Conservation (phyloP, 192 early-diverging fungal species). For the Thamnidium elegans region DNA sequence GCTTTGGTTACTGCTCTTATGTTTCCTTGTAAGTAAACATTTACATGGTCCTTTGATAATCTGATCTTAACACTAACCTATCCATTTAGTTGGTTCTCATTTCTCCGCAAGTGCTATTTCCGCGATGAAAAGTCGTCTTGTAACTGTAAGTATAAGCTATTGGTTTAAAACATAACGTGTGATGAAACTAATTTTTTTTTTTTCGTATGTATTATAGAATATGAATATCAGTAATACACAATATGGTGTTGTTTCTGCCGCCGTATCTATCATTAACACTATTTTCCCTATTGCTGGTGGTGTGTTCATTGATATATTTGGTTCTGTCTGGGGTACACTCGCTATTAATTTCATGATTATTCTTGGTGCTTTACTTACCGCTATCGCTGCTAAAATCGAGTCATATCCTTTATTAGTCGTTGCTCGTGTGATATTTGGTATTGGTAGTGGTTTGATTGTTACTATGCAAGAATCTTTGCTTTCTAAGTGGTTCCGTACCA, state of each 20-base stretch:
- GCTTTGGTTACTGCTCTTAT: conserved; percentile 57
- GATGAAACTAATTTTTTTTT: conserved; percentile 2
- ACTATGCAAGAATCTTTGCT: conserved; percentile 78
- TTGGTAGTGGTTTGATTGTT: conserved; percentile 71
- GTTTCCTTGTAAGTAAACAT: conserved; percentile 51
- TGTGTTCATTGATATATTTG: conserved; percentile 61
- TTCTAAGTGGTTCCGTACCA: conserved; percentile 71
- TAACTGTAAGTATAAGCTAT: background rate
- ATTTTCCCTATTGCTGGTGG: conserved; percentile 56
- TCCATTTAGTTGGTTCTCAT: conserved; percentile 61
- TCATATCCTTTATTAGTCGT: conserved; percentile 54
- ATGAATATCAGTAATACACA: conserved; percentile 54
- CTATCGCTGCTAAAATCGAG: conserved; percentile 45
- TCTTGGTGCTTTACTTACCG: conserved; percentile 50
- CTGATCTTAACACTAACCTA: background rate
- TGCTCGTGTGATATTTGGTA: conserved; percentile 55
- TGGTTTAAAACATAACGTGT: background rate
- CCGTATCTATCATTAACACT: conserved; percentile 60
- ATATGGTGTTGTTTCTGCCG: conserved; percentile 62
- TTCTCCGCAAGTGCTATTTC: conserved; percentile 67
- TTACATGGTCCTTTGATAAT: background rate
- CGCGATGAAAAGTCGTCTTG: conserved; percentile 52
- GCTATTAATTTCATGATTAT: conserved; percentile 55
- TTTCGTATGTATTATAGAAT: conserved; percentile 35
- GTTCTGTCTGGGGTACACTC: conserved; percentile 54